phyloP scores from a whole-genome alignment of 768 basidiomycete species.

The Termitomyces sp. region DNA sequence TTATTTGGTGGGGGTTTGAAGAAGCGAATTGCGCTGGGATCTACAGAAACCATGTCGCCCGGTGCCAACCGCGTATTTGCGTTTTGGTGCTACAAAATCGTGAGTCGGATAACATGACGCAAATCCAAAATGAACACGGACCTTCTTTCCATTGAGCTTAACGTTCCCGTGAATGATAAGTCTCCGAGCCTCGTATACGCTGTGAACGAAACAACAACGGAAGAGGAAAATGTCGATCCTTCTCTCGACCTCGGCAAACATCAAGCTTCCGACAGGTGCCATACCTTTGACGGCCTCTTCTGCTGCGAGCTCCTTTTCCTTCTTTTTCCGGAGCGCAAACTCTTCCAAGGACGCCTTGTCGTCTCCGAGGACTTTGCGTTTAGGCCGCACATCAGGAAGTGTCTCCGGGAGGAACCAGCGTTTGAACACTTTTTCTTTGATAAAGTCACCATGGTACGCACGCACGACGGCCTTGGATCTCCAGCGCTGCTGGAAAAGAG shows the following conservation, averaged over 20 bases:
- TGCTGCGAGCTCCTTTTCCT: slow-evolving; percentile 40
- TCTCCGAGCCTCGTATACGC: slow-evolving; percentile 84
- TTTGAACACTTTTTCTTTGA: slow-evolving; percentile 90
- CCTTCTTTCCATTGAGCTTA: slow-evolving; percentile 84
- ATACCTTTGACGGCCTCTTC: slow-evolving; percentile 57
- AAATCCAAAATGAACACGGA: slow-evolving; percentile 21
- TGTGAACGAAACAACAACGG: slow-evolving; percentile 79
- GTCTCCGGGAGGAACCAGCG: slow-evolving; percentile 88
- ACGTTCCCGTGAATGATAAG: slow-evolving; percentile 87
- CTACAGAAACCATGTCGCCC: slow-evolving; percentile 90
- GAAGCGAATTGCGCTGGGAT: slow-evolving; percentile 75
- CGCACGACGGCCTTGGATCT: slow-evolving; percentile 78
- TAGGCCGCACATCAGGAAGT: slow-evolving; percentile 80
- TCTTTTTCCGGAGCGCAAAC: slow-evolving; percentile 54
- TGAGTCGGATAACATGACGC: background rate
- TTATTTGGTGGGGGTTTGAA: slow-evolving; percentile 37
- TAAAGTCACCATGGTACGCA: slow-evolving; percentile 94
- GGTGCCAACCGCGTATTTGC: slow-evolving; percentile 87
- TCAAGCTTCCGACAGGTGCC: slow-evolving; percentile 91
- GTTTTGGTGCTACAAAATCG: slow-evolving; percentile 58
- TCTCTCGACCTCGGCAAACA: slow-evolving; percentile 93
- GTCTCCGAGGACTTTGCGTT: slow-evolving; percentile 33
- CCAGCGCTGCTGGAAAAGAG: slow-evolving; percentile 93
- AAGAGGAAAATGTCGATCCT: slow-evolving; percentile 91
- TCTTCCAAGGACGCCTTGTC: slow-evolving; percentile 44